phyloP scores from a whole-genome alignment of 495 filamentous ascomycete genomes.

The Lophiotrema nucula region DNA sequence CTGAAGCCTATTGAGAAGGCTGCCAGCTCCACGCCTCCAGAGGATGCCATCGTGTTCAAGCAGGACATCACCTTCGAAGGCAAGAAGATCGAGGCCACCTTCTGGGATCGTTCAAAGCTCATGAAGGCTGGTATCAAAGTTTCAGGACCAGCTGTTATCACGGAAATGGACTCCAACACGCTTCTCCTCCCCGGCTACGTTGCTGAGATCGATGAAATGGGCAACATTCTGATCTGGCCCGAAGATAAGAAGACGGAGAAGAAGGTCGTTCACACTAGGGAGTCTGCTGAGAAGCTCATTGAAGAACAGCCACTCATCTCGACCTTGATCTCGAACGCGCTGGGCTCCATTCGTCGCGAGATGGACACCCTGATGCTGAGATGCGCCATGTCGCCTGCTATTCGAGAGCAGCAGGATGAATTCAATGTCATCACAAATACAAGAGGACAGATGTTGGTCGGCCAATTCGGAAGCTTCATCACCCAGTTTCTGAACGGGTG shows the following conservation, averaged over 20 bases:
- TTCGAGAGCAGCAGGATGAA: conserved; percentile 54
- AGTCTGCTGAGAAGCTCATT: conserved; percentile 41
- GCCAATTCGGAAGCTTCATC: conserved; percentile 54
- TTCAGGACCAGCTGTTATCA: conserved; percentile 49
- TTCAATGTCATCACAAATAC: conserved; percentile 54
- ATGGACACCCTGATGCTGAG: conserved; percentile 55
- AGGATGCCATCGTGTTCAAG: conserved; percentile 29
- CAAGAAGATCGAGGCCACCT: conserved; percentile 40
- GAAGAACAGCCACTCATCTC: conserved; percentile 35
- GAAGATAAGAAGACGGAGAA: conserved; percentile 31
- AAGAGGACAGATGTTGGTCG: conserved; percentile 51
- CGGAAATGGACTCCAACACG: conserved; percentile 54
- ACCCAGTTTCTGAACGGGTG: conserved; percentile 48
- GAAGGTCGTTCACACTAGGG: conserved; percentile 28
- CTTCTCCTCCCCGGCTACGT: conserved; percentile 49
- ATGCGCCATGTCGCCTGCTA: conserved; percentile 53
- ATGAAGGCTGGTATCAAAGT: conserved; percentile 43
- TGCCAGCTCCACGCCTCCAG: conserved; percentile 33
- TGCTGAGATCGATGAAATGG: conserved; percentile 46
- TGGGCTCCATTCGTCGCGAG: conserved; percentile 49
- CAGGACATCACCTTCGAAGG: conserved; percentile 47
- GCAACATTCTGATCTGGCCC: conserved; percentile 51
- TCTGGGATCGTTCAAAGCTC: conserved; percentile 50
- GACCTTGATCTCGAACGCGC: conserved; percentile 45
- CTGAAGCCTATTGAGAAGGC: conserved; percentile 42